A percentile compares a stretch with the other conserved stretches of the same genome.
Evolutionary conservation across 2,329 filamentous ascomycete species (phyloP).

Genomic region (Tolypocladium paradoxum): DNA sequence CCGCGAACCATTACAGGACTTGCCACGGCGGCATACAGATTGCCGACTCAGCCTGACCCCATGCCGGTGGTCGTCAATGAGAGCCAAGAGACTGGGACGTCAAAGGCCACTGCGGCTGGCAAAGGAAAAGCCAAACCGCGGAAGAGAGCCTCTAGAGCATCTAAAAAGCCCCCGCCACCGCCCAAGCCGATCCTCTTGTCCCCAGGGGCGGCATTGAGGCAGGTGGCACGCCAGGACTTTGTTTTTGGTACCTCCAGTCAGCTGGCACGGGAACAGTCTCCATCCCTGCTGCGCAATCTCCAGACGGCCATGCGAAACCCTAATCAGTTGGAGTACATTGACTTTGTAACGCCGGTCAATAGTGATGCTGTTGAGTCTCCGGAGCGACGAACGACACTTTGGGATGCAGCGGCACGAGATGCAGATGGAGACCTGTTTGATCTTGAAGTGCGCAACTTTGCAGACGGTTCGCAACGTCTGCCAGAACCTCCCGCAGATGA

Average conservation of each 20-base stretch:
- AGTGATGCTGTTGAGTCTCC: slow-evolving; percentile 25
- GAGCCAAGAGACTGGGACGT: neutral
- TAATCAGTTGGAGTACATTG: slow-evolving; percentile 30
- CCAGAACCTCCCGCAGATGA: slow-evolving; percentile 11
- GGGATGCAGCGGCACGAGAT: slow-evolving; percentile 61
- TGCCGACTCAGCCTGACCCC: slow-evolving; percentile 19
- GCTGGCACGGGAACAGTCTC: slow-evolving; percentile 61
- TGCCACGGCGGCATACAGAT: slow-evolving; percentile 59
- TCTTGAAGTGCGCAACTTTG: slow-evolving; percentile 50
- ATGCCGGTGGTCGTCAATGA: slow-evolving; percentile 1
- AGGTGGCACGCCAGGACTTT: slow-evolving; percentile 61
- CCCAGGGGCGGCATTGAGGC: slow-evolving; percentile 54
- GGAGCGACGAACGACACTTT: slow-evolving; percentile 38
- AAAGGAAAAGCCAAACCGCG: slow-evolving; percentile 22
- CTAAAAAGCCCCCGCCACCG: slow-evolving; percentile 27
- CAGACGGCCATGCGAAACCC: slow-evolving; percentile 52
- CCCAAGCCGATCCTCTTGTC: slow-evolving; percentile 50
- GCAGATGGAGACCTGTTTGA: slow-evolving; percentile 53
- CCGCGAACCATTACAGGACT: slow-evolving; percentile 67
- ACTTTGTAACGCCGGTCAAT: slow-evolving; percentile 27
- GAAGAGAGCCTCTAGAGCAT: slow-evolving; percentile 18
- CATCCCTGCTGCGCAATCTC: slow-evolving; percentile 50
- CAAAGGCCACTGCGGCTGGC: slow-evolving; percentile 11
- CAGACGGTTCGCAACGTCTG: slow-evolving; percentile 26
- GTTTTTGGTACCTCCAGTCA: slow-evolving; percentile 84